Evolutionary conservation across 2,329 filamentous ascomycete species (phyloP).

Genomic region (Pseudonectria foliicola): DNA sequence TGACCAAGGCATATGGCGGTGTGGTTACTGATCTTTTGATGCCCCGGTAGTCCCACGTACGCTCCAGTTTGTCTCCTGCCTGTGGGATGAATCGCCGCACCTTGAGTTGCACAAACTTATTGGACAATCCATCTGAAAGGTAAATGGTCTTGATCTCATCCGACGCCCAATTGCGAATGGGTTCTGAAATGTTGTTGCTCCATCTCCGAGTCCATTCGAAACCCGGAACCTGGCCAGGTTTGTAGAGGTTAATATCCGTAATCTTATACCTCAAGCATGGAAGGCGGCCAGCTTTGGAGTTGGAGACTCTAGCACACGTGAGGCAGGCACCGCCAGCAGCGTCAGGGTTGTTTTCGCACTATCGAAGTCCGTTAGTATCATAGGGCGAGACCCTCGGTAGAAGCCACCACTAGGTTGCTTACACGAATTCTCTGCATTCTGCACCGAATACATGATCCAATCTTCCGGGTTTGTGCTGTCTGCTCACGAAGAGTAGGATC

Average conservation of each 20-base stretch:
- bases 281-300: conserved; percentile 44
- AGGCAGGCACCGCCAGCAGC: conserved; percentile 43
- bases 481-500: conserved; percentile 42
- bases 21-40: conserved; percentile 41
- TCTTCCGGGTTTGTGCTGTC: conserved; percentile 50
- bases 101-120: conserved; percentile 37
- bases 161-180: conserved; percentile 50
- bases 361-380: conserved; percentile 5
- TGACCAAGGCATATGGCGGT: conserved; percentile 50
- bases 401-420: conserved; percentile 21
- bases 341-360: conserved; percentile 47
- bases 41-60: conserved; percentile 46
- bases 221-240: conserved; percentile 50
- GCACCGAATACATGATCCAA: conserved; percentile 54
- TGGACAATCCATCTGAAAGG: conserved; percentile 48
- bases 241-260: conserved; percentile 50
- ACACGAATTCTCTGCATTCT: conserved; percentile 57
- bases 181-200: conserved; percentile 47
- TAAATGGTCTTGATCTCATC: conserved; percentile 41
- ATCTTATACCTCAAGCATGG: conserved; percentile 56
- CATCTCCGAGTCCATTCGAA: conserved; percentile 54
- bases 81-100: conserved; percentile 50
- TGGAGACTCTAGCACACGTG: conserved; percentile 46
- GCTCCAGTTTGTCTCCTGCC: conserved; percentile 46
- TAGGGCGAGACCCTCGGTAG: too few relatives aligned